Evolutionary conservation across 148 eudicot species (phyloP).

Genomic region (Silene latifolia): DNA sequence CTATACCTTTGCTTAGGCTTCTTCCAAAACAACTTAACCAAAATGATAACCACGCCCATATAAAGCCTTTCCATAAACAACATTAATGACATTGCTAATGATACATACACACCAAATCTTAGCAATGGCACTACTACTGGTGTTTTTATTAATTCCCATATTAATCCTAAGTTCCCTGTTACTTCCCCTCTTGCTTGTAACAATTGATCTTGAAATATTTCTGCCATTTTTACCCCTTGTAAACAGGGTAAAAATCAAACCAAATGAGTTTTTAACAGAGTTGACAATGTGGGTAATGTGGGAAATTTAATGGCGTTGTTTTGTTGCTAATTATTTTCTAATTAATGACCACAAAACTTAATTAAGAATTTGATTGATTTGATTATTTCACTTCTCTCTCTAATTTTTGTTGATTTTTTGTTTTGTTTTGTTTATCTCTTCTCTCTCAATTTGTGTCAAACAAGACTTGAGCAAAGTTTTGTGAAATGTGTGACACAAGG

Average conservation of each 20-base stretch:
- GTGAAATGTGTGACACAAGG: slow-evolving; percentile 31
- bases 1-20: slow-evolving; percentile 73
- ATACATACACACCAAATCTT: slow-evolving; percentile 37
- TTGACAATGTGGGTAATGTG: slow-evolving; percentile 17
- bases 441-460: slow-evolving; percentile 27
- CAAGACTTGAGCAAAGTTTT: slow-evolving; percentile 25
- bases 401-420: neutral
- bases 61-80: slow-evolving; percentile 78
- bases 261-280: neutral
- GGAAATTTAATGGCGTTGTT: slow-evolving; percentile 4
- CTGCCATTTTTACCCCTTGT: slow-evolving; percentile 36
- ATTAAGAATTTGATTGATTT: neutral
- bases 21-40: slow-evolving; percentile 70
- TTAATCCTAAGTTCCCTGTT: slow-evolving; percentile 42
- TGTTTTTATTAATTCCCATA: slow-evolving; percentile 63
- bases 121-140: slow-evolving; percentile 71
- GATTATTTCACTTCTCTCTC: neutral
- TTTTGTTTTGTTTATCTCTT: neutral
- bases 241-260: neutral
- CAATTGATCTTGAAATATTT: slow-evolving; percentile 44
- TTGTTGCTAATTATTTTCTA: neutral
- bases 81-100: slow-evolving; percentile 66
- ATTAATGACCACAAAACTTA: neutral
- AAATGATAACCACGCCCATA: slow-evolving; percentile 72
- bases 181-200: slow-evolving; percentile 47